Evolutionary conservation across 2,329 filamentous ascomycete genomes (phyloP), one percentile per base, ranked within the genome.

Genomic region (Fusarium nygamai): DNA sequence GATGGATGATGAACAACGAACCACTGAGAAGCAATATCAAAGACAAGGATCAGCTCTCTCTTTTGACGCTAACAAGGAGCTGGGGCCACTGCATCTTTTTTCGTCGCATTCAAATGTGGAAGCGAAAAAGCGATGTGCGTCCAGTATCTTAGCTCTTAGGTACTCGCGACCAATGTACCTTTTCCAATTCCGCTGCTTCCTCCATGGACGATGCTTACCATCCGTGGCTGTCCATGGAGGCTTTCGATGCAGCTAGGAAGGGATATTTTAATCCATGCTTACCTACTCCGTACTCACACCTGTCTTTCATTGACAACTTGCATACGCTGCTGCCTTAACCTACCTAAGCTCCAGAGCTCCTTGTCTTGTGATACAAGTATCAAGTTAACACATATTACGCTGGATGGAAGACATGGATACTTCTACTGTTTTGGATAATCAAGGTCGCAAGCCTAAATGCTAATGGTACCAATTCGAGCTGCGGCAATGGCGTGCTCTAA

Each of bases 41-140:
- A 39, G 58, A 67, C 69, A 71, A 47, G 66, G 69, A 67, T 64
- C 34, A 71, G 64, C 60, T 71, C 39, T 64, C 36, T 41, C 51
- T 56, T 41, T 59, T 31, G 36, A 39, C 72, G 50, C 64, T 72
- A 74, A 51, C 9, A 51, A 27, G 65, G 64, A 75, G 72, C 72
- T 75, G 64, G 69, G 64, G 61, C 72, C 72, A 73, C 59, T 75
- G 65, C 72, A 67, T 71, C 67, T 74, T 74, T 67, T 67, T 51
- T 68, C 36, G 70, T 68, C 54, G 61, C 54, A 43, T 64, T 54
- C 39, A 63, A 39, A 57, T 10, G 44, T 24, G 31, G 41, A 65
- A 60, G 61, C 54, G 53, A 70, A 70, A 60, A 65, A 59, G 38
- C 14, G 41, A 51, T 44, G 34, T 41, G 46, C 57, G 46, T 24